Percentiles rank a stretch among this genome's conserved stretches.
Conservation (phyloP, 1,139 yeast species). For the Hemisphaericaspora lyxosophila region DNA sequence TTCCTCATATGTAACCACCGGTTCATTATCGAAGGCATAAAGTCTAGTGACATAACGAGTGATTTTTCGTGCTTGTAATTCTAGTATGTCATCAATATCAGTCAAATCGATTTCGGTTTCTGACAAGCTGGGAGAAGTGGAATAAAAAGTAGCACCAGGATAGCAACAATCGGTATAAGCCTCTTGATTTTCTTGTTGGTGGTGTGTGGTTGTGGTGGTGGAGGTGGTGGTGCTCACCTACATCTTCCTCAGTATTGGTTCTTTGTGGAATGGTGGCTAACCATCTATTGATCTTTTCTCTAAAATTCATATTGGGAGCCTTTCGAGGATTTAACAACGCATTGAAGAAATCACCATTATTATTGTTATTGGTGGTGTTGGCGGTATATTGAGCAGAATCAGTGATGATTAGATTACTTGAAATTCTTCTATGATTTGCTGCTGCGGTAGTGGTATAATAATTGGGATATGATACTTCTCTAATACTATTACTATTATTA, state of each 20-base stretch:
- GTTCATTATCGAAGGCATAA: slow-evolving; percentile 39
- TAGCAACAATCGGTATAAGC: slow-evolving; percentile 38
- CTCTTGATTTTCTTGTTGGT: slow-evolving; percentile 13
- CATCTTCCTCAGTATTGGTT: slow-evolving; percentile 8
- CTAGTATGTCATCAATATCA: slow-evolving; percentile 43
- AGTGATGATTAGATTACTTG: background rate
- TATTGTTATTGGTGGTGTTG: background rate
- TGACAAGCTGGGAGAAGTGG: slow-evolving; percentile 19
- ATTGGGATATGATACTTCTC: background rate
- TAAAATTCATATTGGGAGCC: slow-evolving; percentile 57
- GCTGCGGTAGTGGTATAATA: background rate
- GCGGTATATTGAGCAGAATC: background rate
- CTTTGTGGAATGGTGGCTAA: slow-evolving; percentile 51
- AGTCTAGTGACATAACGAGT: slow-evolving; percentile 44
- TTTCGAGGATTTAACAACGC: slow-evolving; percentile 53
- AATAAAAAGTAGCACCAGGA: slow-evolving; percentile 40
- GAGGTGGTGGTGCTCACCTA: too few relatives aligned
- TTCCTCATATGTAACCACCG: slow-evolving; percentile 4
- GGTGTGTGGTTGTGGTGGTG: background rate
- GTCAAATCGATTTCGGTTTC: slow-evolving; percentile 20
- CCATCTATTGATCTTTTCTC: slow-evolving; percentile 66
- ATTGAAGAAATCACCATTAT: slow-evolving; percentile 8
- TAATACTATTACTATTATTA: background rate
- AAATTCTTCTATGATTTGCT: background rate
- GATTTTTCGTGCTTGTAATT: slow-evolving; percentile 51